Evolutionary conservation across 345 rosid species (phyloP).

Genomic region (Limnanthes douglasii): DNA sequence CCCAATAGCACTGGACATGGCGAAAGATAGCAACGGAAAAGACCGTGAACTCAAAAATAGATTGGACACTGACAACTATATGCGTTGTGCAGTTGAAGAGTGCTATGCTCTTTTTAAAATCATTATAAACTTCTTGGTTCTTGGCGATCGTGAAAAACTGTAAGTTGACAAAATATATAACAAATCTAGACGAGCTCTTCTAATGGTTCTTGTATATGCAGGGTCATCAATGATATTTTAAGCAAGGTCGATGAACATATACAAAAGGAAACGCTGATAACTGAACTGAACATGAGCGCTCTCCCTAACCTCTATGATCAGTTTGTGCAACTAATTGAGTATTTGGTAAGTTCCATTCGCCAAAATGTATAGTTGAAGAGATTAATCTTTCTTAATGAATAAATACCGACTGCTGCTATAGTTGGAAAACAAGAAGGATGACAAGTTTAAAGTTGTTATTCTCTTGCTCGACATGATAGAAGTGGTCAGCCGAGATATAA

Average conservation of each 20-base stretch:
- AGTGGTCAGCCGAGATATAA: constrained; percentile 40
- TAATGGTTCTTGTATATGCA: constrained; percentile 15
- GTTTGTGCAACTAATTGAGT: constrained; percentile 51
- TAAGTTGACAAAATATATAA: constrained; percentile 10
- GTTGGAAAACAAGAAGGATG: constrained; percentile 24
- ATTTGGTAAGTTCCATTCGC: constrained; percentile 34
- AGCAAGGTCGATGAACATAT: constrained; percentile 31
- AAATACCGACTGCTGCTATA: no score
- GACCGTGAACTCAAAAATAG: constrained; percentile 39
- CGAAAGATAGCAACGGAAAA: constrained; percentile 35
- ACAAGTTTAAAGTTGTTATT: constrained; percentile 34
- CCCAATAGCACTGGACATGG: constrained; percentile 57
- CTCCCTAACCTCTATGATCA: constrained; percentile 65
- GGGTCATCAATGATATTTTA: constrained; percentile 47
- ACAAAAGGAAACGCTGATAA: constrained; percentile 15
- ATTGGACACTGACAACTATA: constrained; percentile 26
- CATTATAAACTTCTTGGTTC: constrained; percentile 27
- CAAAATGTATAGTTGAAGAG: constrained; percentile 1
- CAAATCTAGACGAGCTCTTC: neutral
- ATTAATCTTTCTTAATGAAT: constrained; percentile 6
- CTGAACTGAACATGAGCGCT: constrained; percentile 51
- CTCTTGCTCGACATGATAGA: constrained; percentile 41
- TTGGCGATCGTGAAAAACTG: constrained; percentile 27
- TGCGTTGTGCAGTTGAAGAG: constrained; percentile 37
- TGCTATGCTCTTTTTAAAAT: constrained; percentile 39